Evolutionary conservation across 352 stramenopile species (phyloP), one percentile per base, ranked within the genome.

Genomic region (Phytophthora ramorum): DNA sequence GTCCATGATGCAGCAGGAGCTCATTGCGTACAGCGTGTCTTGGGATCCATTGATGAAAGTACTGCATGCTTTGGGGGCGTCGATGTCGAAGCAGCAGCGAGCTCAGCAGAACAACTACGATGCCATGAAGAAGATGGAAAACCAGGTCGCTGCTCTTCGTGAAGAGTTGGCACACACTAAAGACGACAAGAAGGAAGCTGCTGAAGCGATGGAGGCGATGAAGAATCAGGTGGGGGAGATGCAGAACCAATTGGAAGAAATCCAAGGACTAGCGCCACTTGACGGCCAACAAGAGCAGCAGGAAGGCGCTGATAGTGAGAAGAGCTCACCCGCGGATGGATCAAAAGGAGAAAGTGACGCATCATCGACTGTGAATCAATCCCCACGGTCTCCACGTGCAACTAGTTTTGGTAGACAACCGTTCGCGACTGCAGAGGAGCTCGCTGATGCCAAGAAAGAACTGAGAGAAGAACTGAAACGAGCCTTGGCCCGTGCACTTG

Each of bases 1-100:
- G 9, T 76, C 71, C 8, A 41, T 93, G 50, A 75, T 95, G 52
- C 69, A 90, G 52, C 77, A 82, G 20, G 79, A 91, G 19, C 55
- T 95, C 7, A 87, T 93, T 30, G 66, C 82, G 50, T 92, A 91
- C 69, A 90, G 63, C 20, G 62, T 91, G 22, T 88, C 87, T 48
- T 91, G 86, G 83, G 82, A 90, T 32, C 87, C 87, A 26, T 58
- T 95, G 13, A 71, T 87, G 46, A 86, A 89, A 50, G 81, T 81
- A 10, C 69, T 95, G 1, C 72, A 87, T 58, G 64, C 80, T 41
- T 64, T 95, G 14, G 82, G 80, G 3, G 48, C 54, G 7, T 85
- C 83, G 10, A 79, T 91, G 55, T 69, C 71, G 7, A 79, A 73
- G 17, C 84, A 93, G 40, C 79, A 92, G 40, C 69, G 64, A 19